phyloP scores from a whole-genome alignment of 257 asterid genomes.

The Penstemon eatonii region DNA sequence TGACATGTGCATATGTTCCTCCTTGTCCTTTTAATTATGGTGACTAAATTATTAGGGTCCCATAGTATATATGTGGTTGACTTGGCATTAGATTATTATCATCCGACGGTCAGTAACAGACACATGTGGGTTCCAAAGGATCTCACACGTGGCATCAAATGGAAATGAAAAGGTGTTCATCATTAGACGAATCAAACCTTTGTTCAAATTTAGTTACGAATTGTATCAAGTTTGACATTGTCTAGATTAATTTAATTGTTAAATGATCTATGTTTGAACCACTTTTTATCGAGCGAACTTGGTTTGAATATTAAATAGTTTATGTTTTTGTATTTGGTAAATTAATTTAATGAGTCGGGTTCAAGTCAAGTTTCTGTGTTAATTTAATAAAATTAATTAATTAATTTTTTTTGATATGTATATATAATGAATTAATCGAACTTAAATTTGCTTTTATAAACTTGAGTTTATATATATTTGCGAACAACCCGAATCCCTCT shows the following conservation, averaged over 20 bases:
- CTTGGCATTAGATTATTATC: conserved; percentile 25
- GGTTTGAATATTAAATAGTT: neutral
- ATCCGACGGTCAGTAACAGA: conserved; percentile 37
- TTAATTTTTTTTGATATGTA: too few relatives aligned
- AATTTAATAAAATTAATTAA: too few relatives aligned
- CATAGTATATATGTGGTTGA: conserved; percentile 4
- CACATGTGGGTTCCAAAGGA: conserved; percentile 26
- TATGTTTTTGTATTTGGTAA: neutral
- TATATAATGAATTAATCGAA: too few relatives aligned
- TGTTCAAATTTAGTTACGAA: too few relatives aligned
- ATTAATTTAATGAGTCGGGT: too few relatives aligned
- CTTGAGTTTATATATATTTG: too few relatives aligned
- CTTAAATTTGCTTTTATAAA: too few relatives aligned
- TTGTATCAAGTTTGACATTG: neutral
- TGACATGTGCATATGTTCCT: conserved; percentile 45
- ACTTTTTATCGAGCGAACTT: too few relatives aligned
- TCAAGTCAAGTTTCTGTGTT: too few relatives aligned
- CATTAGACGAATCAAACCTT: too few relatives aligned
- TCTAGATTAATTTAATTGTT: neutral
- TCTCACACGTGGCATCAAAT: conserved; percentile 37
- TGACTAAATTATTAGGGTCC: conserved; percentile 26
- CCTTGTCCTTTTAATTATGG: conserved; percentile 27
- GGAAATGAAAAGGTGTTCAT: neutral
- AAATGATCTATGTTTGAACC: neutral
- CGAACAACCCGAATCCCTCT: too few relatives aligned